Conservation (phyloP, 2,329 filamentous ascomycete species). For the Beauveria pseudobassiana region DNA sequence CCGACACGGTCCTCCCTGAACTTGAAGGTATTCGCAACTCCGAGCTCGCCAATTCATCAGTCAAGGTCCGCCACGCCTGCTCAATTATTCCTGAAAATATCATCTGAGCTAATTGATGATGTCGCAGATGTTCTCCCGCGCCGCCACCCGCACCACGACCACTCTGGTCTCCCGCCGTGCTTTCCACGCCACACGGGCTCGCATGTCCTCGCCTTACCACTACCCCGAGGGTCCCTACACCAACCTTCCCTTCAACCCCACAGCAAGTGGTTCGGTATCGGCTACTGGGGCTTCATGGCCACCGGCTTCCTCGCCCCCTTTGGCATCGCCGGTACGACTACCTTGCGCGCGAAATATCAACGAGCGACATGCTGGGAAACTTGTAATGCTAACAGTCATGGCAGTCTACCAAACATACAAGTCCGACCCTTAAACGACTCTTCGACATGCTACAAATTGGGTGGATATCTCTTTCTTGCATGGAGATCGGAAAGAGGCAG, state of each 20-base stretch:
- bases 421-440: constrained; percentile 26
- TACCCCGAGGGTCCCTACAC: constrained; percentile 92
- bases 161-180: constrained; percentile 75
- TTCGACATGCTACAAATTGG: not conserved
- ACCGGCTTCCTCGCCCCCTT: constrained; percentile 55
- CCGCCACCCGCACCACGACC: constrained; percentile 57
- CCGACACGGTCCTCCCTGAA: constrained; percentile 9
- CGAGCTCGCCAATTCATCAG: constrained; percentile 8
- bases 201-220: constrained; percentile 88
- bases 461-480: not conserved
- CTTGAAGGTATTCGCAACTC: constrained; percentile 4
- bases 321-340: constrained; percentile 46
- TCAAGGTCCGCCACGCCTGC: constrained; percentile 8
- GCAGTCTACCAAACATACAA: constrained; percentile 43
- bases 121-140: constrained; percentile 73
- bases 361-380: not conserved
- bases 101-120: constrained; percentile 32
- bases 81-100: not conserved
- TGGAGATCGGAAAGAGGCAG: not conserved
- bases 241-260: constrained; percentile 96
- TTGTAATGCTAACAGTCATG: constrained; percentile 15
- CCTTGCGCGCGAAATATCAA: constrained; percentile 17
- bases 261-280: constrained; percentile 73
- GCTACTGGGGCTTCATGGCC: constrained; percentile 69
- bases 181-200: constrained; percentile 85